Conservation (phyloP, 805 yeast species). For the Starmerella geochares region DNA sequence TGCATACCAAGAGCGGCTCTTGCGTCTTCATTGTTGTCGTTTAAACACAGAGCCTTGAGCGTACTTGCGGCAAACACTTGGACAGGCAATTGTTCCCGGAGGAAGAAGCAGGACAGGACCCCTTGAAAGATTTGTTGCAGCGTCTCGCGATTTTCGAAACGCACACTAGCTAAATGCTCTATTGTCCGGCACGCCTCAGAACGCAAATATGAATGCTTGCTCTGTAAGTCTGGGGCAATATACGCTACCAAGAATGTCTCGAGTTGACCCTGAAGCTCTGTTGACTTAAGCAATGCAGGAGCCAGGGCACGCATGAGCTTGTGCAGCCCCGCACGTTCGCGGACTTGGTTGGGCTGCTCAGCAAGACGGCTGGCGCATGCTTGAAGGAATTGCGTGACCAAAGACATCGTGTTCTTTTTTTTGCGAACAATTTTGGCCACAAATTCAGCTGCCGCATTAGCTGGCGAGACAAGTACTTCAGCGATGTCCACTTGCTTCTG, state of each 20-base stretch:
- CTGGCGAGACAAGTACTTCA: constrained; percentile 58
- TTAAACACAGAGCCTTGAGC: constrained; percentile 62
- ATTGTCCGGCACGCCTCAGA: constrained; percentile 44
- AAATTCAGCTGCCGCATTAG: constrained; percentile 66
- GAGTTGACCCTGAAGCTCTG: constrained; percentile 2
- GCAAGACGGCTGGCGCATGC: constrained; percentile 18
- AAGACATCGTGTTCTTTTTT: constrained; percentile 34
- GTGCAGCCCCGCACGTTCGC: constrained; percentile 37
- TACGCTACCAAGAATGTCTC: constrained; percentile 55
- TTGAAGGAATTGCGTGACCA: constrained; percentile 21
- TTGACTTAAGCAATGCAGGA: constrained; percentile 41
- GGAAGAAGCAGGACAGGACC: constrained; percentile 37
- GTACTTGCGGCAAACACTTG: constrained; percentile 78
- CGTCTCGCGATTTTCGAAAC: constrained; percentile 53
- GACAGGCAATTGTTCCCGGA: constrained; percentile 49
- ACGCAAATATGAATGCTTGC: constrained; percentile 51
- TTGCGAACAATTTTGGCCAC: constrained; percentile 62
- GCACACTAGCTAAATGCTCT: constrained; percentile 53
- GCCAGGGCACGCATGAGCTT: constrained; percentile 69
- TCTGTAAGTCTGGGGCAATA: constrained; percentile 59
- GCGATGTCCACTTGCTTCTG: constrained; percentile 55
- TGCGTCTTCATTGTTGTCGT: constrained; percentile 38
- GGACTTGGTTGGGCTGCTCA: constrained; percentile 39
- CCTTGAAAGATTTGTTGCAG: constrained; percentile 45
- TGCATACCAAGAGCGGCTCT: constrained; percentile 50